phyloP scores from a whole-genome alignment of 2,329 filamentous ascomycete species.

The Apiospora sp. region DNA sequence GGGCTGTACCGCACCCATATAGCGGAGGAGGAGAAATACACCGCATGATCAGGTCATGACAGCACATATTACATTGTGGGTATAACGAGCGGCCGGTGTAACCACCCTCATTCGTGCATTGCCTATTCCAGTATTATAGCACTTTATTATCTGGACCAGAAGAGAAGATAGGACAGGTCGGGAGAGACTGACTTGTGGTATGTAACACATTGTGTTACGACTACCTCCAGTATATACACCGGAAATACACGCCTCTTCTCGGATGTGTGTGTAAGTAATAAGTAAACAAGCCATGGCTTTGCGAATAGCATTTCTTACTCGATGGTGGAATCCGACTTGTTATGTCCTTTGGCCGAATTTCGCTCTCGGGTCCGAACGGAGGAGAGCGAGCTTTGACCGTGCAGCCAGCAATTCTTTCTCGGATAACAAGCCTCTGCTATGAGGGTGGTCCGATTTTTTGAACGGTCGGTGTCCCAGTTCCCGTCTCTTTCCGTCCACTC shows the following conservation, averaged over 20 bases:
- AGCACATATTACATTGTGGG: neutral
- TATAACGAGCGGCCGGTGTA: neutral
- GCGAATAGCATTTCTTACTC: neutral
- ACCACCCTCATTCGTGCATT: neutral
- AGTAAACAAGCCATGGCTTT: too few species aligned
- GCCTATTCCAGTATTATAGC: neutral
- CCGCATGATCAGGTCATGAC: neutral
- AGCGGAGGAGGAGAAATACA: conserved; percentile 5
- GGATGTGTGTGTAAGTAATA: too few species aligned
- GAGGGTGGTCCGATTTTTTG: neutral
- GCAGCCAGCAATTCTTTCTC: neutral
- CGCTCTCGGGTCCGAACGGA: neutral
- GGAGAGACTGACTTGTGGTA: neutral
- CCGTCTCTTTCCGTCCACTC: neutral
- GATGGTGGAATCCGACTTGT: neutral
- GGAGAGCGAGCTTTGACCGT: neutral
- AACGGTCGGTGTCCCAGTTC: conserved; percentile 1
- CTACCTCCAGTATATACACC: neutral
- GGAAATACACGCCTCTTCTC: neutral
- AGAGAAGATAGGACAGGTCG: neutral
- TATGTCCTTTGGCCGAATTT: neutral
- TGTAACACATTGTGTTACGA: neutral
- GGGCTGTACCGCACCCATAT: neutral
- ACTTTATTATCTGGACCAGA: neutral
- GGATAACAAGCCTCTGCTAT: neutral